Evolutionary conservation across 2,329 filamentous ascomycete species (phyloP).

Genomic region (Alternaria brassicicola): DNA sequence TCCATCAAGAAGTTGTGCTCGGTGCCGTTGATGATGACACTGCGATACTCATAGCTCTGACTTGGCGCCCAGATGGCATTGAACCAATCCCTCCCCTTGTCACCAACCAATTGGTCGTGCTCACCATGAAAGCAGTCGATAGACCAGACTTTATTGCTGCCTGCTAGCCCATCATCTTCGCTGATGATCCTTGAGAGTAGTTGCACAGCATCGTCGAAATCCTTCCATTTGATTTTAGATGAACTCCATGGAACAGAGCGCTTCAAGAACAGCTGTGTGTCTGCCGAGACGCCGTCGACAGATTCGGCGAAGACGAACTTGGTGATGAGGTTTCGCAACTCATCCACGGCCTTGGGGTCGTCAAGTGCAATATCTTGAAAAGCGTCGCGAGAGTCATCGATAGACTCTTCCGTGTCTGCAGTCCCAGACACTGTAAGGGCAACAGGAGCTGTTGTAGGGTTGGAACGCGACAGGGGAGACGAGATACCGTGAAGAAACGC

Average conservation of each 20-base stretch:
- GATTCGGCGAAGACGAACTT: slow-evolving; percentile 36
- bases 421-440: slow-evolving; percentile 13
- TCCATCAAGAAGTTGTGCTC: slow-evolving; percentile 40
- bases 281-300: slow-evolving; percentile 34
- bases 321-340: slow-evolving; percentile 31
- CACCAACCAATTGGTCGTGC: slow-evolving; percentile 36
- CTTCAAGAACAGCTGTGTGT: slow-evolving; percentile 36
- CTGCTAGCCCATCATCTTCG: slow-evolving; percentile 13
- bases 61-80: slow-evolving; percentile 31
- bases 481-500: slow-evolving; percentile 23
- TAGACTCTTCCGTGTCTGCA: slow-evolving; percentile 3
- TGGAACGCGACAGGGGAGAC: slow-evolving; percentile 11
- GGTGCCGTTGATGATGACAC: slow-evolving; percentile 23
- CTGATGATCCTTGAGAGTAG: slow-evolving; percentile 29
- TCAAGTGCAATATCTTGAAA: slow-evolving; percentile 15
- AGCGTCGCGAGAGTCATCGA: background rate
- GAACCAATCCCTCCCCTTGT: slow-evolving; percentile 37
- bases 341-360: slow-evolving; percentile 25
- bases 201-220: slow-evolving; percentile 33
- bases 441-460: slow-evolving; percentile 16
- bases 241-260: slow-evolving; percentile 31
- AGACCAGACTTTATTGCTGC: slow-evolving; percentile 19
- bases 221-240: slow-evolving; percentile 28
- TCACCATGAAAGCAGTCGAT: slow-evolving; percentile 40
- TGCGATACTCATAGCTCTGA: slow-evolving; percentile 26